Base-by-base conservation (phyloP, 371 early-diverging fungal genomes). In the Capniomyces stellatus region DNA sequence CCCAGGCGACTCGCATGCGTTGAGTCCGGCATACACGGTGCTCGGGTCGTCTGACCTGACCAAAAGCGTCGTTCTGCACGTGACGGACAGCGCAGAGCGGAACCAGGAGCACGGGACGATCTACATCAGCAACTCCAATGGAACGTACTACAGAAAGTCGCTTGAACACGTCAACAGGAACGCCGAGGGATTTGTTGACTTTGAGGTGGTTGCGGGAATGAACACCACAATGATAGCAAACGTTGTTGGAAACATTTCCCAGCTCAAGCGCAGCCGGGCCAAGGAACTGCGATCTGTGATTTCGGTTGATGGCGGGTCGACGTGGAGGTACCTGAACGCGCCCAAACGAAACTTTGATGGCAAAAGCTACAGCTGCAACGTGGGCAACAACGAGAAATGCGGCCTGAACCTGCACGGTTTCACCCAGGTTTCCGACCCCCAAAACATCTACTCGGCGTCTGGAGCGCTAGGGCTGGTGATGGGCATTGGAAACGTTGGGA, bases 401-500 rank as follows among this genome's bases (percentile, higher is more conserved):
- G 58, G 61, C 2, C 59, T 93, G 48, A 78, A 93, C 52, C 61
- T 93, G 23, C 89, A 88, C 58, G 76, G 84, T 43, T 88, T 83
- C 54, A 81, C 89, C 2, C 83, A 85, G 59, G 74, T 84, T 19
- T 70, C 72, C 35, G 85, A 88, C 50, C 73, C 77, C 0, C 78
- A 79, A 24, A 85, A 87, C 60, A 59, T 84, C 12, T 86, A 85
- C 57, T 83, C 86, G 54, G 69, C 81, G 0, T 66, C 80, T 0
- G 77, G 83, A 21, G 89, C 92, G 2, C 79, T 85, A 1, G 98
- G 98, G 1, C 58, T 95, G 42, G 78, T 87, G 71, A 73, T 95
- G 40, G 98, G 85, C 22, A 86, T 93, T 2, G 96, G 95, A 25
- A 95, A 86, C 59, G 88, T 89, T 1, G 98, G 96, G 1, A 39